Base-by-base conservation (phyloP, 148 eudicot species). In the Vaccinium myrtillus region DNA sequence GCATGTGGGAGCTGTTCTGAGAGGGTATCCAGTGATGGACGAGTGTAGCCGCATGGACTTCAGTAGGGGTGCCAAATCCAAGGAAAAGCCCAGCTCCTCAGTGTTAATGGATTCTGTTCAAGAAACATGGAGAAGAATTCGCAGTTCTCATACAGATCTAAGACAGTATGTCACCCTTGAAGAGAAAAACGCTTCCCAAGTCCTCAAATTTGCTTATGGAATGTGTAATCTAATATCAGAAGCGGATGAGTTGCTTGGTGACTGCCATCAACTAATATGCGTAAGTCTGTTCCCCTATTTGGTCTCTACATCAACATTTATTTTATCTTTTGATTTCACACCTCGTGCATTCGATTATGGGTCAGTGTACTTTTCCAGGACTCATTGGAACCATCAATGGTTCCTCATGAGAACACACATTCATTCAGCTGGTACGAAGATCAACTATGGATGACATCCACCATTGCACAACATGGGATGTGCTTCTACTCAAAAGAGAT, bases 21-120 rank as follows among this genome's bases (percentile, higher is more conserved):
- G 92, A 77, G 91, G 90, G 18, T 90, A 88, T 90, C 95, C 87
- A 82, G 86, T 85, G 39, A 85, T 95, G 96, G 99, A 97, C 77
- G 99, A 97, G 86, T 97, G 99, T 86, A 97, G 99, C 83, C 98
- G 98, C 39, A 89, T 95, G 85, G 93, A 90, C 83, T 94, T 95
- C 84, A 86, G 46, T 85, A 89, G 83, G 87, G 86, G 83, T 87
- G 84, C 88, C 81, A 91, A 86, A 85, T 83, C 84, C 81, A 86
- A 88, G 46, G 81, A 85, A 48, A 87, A 69, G 77, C 81, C 87
- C 85, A 79, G 77, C 75, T 67, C 86, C 79, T 70, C 46, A 56
- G 55, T 8, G 12, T 77, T 55, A 11, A 88, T 55, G 75, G 90
- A 90, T 89, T 51, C 83, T 79, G 91, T 95, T 36, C 92, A 93